A percentile compares a stretch with the other conserved stretches of the same genome.
phyloP scores from a whole-genome alignment of 2,329 filamentous ascomycete genomes.

The Penicillium sp. region DNA sequence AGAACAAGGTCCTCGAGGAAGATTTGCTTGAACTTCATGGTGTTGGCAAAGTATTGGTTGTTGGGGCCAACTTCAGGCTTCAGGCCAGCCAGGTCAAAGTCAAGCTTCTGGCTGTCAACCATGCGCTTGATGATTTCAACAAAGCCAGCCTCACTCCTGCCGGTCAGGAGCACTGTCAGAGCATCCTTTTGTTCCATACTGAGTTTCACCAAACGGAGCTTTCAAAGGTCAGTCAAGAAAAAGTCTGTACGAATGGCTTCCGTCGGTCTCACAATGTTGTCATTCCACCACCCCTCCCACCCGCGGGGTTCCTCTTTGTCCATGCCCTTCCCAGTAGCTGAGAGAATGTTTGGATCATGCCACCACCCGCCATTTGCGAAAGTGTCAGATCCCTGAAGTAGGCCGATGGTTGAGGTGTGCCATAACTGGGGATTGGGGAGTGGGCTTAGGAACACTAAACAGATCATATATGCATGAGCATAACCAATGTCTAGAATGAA shows the following conservation, averaged over 20 bases:
- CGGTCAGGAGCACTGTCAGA: conserved; percentile 81
- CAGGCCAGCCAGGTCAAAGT: conserved; percentile 83
- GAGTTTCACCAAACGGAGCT: conserved; percentile 69
- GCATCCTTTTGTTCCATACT: conserved; percentile 82
- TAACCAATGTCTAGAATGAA: neutral
- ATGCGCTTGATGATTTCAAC: conserved; percentile 78
- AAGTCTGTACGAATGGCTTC: neutral
- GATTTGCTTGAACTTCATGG: conserved; percentile 88
- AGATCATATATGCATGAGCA: conserved; percentile 1
- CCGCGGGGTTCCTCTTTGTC: conserved; percentile 77
- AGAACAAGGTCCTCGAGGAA: conserved; percentile 78
- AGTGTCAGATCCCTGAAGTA: conserved; percentile 69
- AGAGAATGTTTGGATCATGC: conserved; percentile 85
- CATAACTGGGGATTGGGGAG: conserved; percentile 86
- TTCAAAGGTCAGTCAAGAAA: conserved; percentile 25
- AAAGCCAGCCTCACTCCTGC: conserved; percentile 74
- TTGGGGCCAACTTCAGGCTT: conserved; percentile 81
- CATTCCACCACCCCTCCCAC: conserved; percentile 97
- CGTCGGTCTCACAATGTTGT: conserved; percentile 68
- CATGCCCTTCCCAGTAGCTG: conserved; percentile 77
- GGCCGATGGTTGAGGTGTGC: conserved; percentile 73
- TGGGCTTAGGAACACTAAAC: conserved; percentile 80
- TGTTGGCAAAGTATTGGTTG: conserved; percentile 73
- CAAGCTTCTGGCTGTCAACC: conserved; percentile 68
- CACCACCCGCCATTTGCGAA: conserved; percentile 92